Base-by-base conservation (phyloP, 495 filamentous ascomycete genomes). In the Sordaria brevicollis region DNA sequence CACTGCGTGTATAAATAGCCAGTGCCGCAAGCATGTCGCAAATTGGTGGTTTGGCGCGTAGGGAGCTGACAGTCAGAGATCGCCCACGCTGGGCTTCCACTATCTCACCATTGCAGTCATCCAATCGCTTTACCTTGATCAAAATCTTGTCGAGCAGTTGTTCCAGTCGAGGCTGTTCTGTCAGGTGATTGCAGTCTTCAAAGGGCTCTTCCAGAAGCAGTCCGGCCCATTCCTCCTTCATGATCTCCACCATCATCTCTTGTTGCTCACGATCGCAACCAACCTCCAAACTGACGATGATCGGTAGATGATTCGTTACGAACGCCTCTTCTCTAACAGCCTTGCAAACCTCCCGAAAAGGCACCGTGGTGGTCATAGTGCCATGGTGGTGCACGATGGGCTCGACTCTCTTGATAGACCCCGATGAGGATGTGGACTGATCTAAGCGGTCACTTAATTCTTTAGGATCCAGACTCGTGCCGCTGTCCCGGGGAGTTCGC, bases 261-360 rank as follows among this genome's bases (percentile, higher is more conserved):
- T 98, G 94, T 78, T 98, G 94, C 35, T 91, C 88, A 1, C 84
- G 78, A 62, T 88, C 87, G 9, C 91, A 90, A 77, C 97, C 94
- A 1, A 97, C 92, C 81, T 98, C 94, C 5, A 98, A 82, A 75
- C 92, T 96, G 71, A 97, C 85, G 49, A 98, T 94, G 6, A 98
- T 82, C 0, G 94, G 94, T 10, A 96, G 83, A 37, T 91, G 86
- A 71, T 81, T 84, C 2, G 81, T 86, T 31, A 89, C 82, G 74
- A 98, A 97, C 0, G 93, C 92, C 73, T 87, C 87, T 69, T 96
- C 89, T 31, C 87, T 83, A 66, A 97, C 91, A 1, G 92, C 90
- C 68, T 86, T 85, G 79, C 93, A 97, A 1, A 97, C 93, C 35
- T 91, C 87, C 49, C 92, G 88, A 76, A 97, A 97, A 0, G 89